These are phyloP conservation scores for Didymella lethalis DNA, from an alignment of 2,329 filamentous ascomycete genomes.

Conservation along the genomic window DNA sequence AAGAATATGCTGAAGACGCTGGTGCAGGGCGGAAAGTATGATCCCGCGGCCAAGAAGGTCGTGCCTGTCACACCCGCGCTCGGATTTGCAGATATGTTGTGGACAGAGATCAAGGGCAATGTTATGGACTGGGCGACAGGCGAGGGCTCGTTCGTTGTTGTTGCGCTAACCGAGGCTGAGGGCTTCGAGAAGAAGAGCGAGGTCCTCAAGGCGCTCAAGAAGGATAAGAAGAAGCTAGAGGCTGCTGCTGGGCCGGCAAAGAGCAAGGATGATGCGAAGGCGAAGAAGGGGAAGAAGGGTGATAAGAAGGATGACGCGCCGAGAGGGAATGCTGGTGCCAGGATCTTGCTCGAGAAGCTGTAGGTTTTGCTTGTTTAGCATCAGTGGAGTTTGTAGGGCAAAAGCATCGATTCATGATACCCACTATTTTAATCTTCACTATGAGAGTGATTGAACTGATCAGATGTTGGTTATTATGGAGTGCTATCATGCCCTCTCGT, in stretches of 20 bases:
- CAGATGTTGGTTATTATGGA: background rate
- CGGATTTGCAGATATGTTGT: conserved; percentile 82
- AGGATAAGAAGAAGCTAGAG: conserved; percentile 74
- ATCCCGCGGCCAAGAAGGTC: conserved; percentile 73
- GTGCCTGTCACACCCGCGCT: conserved; percentile 77
- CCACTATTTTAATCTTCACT: background rate
- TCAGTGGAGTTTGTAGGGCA: conserved; percentile 16
- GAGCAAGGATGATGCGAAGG: conserved; percentile 30
- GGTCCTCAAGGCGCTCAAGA: conserved; percentile 73
- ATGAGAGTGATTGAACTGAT: background rate
- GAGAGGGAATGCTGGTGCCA: conserved; percentile 57
- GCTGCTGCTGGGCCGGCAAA: conserved; percentile 63
- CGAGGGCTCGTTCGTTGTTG: conserved; percentile 83
- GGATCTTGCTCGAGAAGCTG: conserved; percentile 55
- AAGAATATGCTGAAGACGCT: conserved; percentile 91
- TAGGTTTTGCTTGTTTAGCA: conserved; percentile 23
- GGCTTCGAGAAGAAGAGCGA: conserved; percentile 73
- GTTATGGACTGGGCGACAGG: conserved; percentile 86
- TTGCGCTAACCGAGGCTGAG: conserved; percentile 77
- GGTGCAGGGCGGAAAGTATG: conserved; percentile 87
- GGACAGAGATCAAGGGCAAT: conserved; percentile 77
- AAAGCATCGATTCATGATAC: conserved; percentile 23
- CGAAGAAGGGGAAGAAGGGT: conserved; percentile 50
- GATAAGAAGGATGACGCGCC: conserved; percentile 47
- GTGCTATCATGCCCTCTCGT: background rate